A percentile compares a stretch with the other conserved stretches of the same genome.
Conservation (phyloP, 371 early-diverging fungal genomes). For the Mortierella sp. region DNA sequence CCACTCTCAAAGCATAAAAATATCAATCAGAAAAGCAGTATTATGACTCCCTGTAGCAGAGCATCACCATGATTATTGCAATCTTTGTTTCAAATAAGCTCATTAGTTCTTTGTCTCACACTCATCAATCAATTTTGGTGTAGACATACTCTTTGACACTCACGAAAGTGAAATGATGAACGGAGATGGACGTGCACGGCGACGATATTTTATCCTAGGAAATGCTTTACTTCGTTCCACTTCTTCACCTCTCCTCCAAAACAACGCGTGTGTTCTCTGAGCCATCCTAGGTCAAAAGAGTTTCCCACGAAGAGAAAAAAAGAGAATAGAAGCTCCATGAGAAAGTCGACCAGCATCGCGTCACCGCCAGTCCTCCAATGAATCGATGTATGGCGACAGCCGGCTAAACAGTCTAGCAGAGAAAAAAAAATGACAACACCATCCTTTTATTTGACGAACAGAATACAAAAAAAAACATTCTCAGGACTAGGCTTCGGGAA, state of each 20-base stretch:
- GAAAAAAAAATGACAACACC: not conserved
- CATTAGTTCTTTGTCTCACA: not conserved
- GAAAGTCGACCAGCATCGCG: not conserved
- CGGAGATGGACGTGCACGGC: no score
- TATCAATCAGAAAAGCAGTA: not conserved
- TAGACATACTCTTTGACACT: no score
- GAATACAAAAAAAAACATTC: not conserved
- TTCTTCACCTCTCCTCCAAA: not conserved
- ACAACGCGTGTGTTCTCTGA: not conserved
- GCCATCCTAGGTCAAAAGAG: not conserved
- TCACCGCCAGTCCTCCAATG: not conserved
- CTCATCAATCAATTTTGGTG: no score
- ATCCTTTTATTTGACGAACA: not conserved
- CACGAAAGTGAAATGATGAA: no score
- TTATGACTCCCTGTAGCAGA: not conserved
- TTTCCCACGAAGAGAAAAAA: not conserved
- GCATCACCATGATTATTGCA: not conserved
- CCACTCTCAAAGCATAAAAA: not conserved
- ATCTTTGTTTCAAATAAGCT: not conserved
- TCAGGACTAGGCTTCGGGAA: conserved; percentile 4
- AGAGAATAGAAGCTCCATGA: not conserved
- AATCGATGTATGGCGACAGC: not conserved
- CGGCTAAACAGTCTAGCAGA: not conserved
- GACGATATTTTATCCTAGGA: not conserved
- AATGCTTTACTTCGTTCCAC: no score